Evolutionary conservation across 768 basidiomycete genomes (phyloP).

Genomic region (Leccinum aurantiacum): DNA sequence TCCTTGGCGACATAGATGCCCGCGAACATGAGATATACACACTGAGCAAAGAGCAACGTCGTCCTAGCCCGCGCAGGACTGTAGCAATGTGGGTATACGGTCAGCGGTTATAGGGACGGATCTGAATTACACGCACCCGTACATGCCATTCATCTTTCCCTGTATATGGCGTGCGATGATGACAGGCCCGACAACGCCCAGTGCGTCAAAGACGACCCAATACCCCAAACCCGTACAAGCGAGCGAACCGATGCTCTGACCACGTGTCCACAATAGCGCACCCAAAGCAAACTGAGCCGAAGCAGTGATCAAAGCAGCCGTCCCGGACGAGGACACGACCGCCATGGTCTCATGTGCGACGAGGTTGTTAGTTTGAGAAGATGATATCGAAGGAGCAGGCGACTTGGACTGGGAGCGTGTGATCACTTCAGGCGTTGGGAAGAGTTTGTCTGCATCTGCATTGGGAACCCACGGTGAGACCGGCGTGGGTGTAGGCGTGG

Average conservation of each 20-base stretch:
- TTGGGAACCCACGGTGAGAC: slow-evolving; percentile 69
- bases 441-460: slow-evolving; percentile 28
- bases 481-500: slow-evolving; percentile 59
- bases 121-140: slow-evolving; percentile 55
- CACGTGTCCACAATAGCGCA: slow-evolving; percentile 81
- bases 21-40: slow-evolving; percentile 91
- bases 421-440: slow-evolving; percentile 11
- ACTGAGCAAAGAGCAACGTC: slow-evolving; percentile 81
- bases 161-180: slow-evolving; percentile 39
- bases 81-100: neutral
- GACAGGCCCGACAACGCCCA: slow-evolving; percentile 61
- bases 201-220: slow-evolving; percentile 92
- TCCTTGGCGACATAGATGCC: slow-evolving; percentile 97
- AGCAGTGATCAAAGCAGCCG: slow-evolving; percentile 22
- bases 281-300: slow-evolving; percentile 61
- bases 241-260: slow-evolving; percentile 86
- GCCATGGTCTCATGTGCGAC: neutral
- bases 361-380: slow-evolving; percentile 6
- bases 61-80: slow-evolving; percentile 71
- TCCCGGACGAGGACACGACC: slow-evolving; percentile 24
- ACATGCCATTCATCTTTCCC: slow-evolving; percentile 39
- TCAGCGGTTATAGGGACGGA: slow-evolving; percentile 17
- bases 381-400: slow-evolving; percentile 13
- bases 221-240: slow-evolving; percentile 91
- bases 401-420: slow-evolving; percentile 28